These are phyloP conservation scores for Escallonia herrerae DNA, from an alignment of 129 eudicot species.

Conservation along the genomic window DNA sequence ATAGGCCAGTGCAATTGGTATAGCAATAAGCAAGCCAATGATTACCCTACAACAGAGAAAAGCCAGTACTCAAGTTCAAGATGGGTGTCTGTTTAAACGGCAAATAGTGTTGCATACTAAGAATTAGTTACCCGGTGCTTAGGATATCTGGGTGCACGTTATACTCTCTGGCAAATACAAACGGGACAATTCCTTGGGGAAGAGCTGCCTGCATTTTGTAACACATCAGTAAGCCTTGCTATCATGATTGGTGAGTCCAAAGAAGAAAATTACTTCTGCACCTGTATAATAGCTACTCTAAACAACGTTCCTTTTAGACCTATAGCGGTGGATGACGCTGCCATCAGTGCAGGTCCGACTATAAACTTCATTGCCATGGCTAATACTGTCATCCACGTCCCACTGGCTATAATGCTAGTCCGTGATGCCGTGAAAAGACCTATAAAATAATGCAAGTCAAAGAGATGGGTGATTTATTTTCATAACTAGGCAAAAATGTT, in stretches of 20 bases:
- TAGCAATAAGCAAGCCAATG: slow-evolving; percentile 61
- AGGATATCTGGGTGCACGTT: slow-evolving; percentile 60
- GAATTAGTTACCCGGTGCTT: slow-evolving; percentile 65
- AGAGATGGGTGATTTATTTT: not conserved
- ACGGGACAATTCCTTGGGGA: slow-evolving; percentile 91
- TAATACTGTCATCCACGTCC: slow-evolving; percentile 37
- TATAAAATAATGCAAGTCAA: slow-evolving; percentile 12
- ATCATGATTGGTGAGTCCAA: not conserved
- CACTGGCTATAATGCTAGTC: slow-evolving; percentile 51
- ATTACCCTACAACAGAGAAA: slow-evolving; percentile 41
- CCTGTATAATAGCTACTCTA: slow-evolving; percentile 68
- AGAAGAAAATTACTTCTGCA: not conserved
- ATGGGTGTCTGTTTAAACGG: not conserved
- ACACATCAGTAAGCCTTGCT: slow-evolving; percentile 1
- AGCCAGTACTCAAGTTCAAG: slow-evolving; percentile 8
- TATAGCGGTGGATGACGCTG: slow-evolving; percentile 41
- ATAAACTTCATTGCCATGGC: slow-evolving; percentile 64
- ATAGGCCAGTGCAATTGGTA: slow-evolving; percentile 66
- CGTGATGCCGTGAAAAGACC: slow-evolving; percentile 92
- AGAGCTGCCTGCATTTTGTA: slow-evolving; percentile 62
- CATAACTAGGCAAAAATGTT: not conserved
- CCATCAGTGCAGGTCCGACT: slow-evolving; percentile 66
- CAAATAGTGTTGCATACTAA: not conserved
- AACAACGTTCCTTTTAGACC: slow-evolving; percentile 53
- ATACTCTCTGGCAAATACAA: slow-evolving; percentile 78